phyloP scores from a whole-genome alignment of 2,329 filamentous ascomycete genomes.

The Didymosphaeria variabile region DNA sequence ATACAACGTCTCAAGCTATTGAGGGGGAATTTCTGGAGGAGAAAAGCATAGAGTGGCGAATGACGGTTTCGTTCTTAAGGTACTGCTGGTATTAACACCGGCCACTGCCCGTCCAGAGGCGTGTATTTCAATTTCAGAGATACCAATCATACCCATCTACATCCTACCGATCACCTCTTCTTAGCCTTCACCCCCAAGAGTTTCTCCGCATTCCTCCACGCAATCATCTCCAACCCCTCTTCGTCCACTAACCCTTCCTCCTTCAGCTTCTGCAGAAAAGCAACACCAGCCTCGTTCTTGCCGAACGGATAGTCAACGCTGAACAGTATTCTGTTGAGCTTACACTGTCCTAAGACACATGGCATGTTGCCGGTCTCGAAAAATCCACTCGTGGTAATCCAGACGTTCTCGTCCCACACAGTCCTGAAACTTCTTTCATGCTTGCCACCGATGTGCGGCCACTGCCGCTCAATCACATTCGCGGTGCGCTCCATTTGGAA shows the following conservation, averaged over 20 bases:
- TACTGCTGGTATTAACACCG: not conserved
- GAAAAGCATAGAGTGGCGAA: conserved; percentile 1
- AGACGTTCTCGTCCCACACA: conserved; percentile 64
- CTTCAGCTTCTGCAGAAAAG: conserved; percentile 59
- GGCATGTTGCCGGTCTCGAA: conserved; percentile 60
- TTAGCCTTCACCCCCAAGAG: conserved; percentile 17
- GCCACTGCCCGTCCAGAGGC: not conserved
- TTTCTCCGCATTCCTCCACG: conserved; percentile 59
- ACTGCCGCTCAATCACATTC: conserved; percentile 16
- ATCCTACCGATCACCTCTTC: not conserved
- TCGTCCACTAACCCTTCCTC: conserved; percentile 58
- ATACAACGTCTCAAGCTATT: not conserved
- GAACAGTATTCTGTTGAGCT: conserved; percentile 60
- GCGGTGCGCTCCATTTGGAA: conserved; percentile 60
- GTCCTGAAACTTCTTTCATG: conserved; percentile 50
- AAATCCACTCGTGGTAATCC: conserved; percentile 65
- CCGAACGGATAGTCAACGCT: conserved; percentile 67
- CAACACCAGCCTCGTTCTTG: conserved; percentile 57
- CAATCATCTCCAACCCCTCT: conserved; percentile 59
- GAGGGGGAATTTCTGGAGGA: not conserved
- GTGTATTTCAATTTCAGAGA: not conserved
- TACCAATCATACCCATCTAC: not conserved
- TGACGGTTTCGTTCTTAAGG: not conserved
- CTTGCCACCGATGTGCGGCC: conserved; percentile 23
- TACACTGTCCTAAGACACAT: conserved; percentile 51